Conservation (phyloP, 2,329 filamentous ascomycete genomes). For the Plectosphaerella plurivora region DNA sequence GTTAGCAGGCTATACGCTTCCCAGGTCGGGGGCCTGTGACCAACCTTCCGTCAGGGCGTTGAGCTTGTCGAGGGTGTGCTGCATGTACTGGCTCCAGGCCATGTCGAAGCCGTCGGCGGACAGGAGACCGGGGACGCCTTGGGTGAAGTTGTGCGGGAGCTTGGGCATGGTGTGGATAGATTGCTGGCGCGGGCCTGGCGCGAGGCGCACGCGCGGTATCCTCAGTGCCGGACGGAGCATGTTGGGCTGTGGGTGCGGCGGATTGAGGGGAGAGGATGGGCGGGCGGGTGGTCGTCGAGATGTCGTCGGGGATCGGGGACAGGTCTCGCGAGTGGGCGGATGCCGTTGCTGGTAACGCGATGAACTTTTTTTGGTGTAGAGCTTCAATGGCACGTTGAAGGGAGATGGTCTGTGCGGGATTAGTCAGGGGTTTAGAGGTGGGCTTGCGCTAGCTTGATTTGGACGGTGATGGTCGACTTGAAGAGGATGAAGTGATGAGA, state of each 20-base stretch:
- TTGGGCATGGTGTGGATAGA: slow-evolving; percentile 43
- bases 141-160: slow-evolving; percentile 39
- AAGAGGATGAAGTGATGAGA: too few relatives aligned
- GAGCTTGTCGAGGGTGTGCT: slow-evolving; percentile 67
- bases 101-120: slow-evolving; percentile 65
- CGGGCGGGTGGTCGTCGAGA: background rate
- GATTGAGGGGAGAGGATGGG: background rate
- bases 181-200: slow-evolving; percentile 27
- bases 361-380: background rate
- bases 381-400: background rate
- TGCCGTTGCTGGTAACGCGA: background rate
- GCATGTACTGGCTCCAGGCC: slow-evolving; percentile 81
- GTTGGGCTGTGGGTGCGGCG: slow-evolving; percentile 18
- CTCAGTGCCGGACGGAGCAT: slow-evolving; percentile 54
- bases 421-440: too few relatives aligned
- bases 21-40: too few relatives aligned
- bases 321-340: background rate
- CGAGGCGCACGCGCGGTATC: slow-evolving; percentile 38
- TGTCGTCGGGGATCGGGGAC: background rate
- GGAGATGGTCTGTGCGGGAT: too few relatives aligned
- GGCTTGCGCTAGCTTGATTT: too few relatives aligned
- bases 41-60: slow-evolving; percentile 70
- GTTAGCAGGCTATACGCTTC: slow-evolving; percentile 5
- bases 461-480: too few relatives aligned
- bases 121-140: slow-evolving; percentile 66